Evolutionary conservation across 345 rosid genomes (phyloP).

Genomic region (Lepidium sativum): DNA sequence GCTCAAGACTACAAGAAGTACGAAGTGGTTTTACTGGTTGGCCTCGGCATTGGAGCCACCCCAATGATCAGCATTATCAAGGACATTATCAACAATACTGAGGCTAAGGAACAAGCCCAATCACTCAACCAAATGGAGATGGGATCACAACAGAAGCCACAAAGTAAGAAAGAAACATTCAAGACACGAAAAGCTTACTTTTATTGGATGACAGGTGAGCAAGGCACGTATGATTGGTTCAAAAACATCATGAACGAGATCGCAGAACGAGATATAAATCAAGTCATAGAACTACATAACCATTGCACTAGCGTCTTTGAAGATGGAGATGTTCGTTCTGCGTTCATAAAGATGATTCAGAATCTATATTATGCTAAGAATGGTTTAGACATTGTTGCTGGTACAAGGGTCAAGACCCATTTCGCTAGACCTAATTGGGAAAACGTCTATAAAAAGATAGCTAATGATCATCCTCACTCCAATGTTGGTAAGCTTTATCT

Average conservation of each 20-base stretch:
- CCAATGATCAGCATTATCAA: slow-evolving; percentile 83
- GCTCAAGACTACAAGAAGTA: slow-evolving; percentile 74
- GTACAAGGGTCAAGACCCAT: slow-evolving; percentile 60
- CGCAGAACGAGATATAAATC: slow-evolving; percentile 30
- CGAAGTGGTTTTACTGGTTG: slow-evolving; percentile 55
- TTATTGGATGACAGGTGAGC: slow-evolving; percentile 75
- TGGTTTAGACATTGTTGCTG: slow-evolving; percentile 63
- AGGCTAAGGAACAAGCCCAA: slow-evolving; percentile 27
- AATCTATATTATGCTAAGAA: slow-evolving; percentile 50
- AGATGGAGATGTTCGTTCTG: slow-evolving; percentile 71
- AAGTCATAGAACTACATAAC: slow-evolving; percentile 67
- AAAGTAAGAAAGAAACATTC: slow-evolving; percentile 31
- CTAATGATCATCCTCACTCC: slow-evolving; percentile 41
- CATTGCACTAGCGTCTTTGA: slow-evolving; percentile 74
- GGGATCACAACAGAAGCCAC: slow-evolving; percentile 17
- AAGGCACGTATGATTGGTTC: slow-evolving; percentile 76
- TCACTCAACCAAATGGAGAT: slow-evolving; percentile 23
- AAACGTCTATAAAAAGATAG: slow-evolving; percentile 46
- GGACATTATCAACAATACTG: slow-evolving; percentile 56
- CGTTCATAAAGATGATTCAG: slow-evolving; percentile 66
- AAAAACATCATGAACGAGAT: slow-evolving; percentile 41
- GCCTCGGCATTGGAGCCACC: slow-evolving; percentile 72
- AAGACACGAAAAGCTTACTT: slow-evolving; percentile 59
- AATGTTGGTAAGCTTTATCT: slow-evolving; percentile 45
- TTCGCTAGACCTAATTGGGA: slow-evolving; percentile 72